These are phyloP conservation scores for Xylaria sp. DNA, from an alignment of 2,329 filamentous ascomycete genomes.

Conservation along the genomic window DNA sequence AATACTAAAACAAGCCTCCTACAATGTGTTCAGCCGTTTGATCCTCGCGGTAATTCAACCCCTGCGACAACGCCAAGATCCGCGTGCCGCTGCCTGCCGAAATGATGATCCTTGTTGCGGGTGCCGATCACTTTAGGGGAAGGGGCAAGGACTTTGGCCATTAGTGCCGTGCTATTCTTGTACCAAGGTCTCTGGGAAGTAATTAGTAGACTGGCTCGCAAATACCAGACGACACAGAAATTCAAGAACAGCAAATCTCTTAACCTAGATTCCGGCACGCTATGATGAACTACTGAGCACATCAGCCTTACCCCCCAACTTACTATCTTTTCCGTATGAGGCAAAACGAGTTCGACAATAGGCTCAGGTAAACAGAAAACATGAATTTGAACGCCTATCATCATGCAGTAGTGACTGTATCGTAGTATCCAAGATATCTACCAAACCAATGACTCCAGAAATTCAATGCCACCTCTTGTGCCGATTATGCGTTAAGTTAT, in stretches of 20 bases:
- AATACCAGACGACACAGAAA: neutral
- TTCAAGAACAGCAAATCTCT: neutral
- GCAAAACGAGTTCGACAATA: neutral
- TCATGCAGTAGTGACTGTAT: slow-evolving; percentile 8
- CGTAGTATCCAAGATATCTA: slow-evolving; percentile 5
- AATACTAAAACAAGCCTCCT: neutral
- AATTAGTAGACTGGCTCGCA: neutral
- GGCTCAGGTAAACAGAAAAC: neutral
- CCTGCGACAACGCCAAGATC: slow-evolving; percentile 19
- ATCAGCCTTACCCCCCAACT: neutral
- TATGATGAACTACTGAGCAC: neutral
- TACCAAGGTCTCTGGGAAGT: neutral
- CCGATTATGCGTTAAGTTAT: neutral
- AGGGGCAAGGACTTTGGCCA: neutral
- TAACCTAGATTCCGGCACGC: neutral
- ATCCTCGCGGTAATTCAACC: slow-evolving; percentile 13
- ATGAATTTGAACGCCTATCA: neutral
- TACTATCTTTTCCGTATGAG: neutral
- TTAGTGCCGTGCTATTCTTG: neutral
- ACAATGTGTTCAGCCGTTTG: slow-evolving; percentile 4
- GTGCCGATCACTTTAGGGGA: slow-evolving; percentile 4
- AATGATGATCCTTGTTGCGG: neutral
- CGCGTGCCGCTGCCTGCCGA: slow-evolving; percentile 1
- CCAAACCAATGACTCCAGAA: neutral
- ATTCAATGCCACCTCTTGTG: neutral